These are phyloP conservation scores for Kurtzmaniella quercitrusa DNA, from an alignment of 1,139 yeast genomes.

Conservation along the genomic window DNA sequence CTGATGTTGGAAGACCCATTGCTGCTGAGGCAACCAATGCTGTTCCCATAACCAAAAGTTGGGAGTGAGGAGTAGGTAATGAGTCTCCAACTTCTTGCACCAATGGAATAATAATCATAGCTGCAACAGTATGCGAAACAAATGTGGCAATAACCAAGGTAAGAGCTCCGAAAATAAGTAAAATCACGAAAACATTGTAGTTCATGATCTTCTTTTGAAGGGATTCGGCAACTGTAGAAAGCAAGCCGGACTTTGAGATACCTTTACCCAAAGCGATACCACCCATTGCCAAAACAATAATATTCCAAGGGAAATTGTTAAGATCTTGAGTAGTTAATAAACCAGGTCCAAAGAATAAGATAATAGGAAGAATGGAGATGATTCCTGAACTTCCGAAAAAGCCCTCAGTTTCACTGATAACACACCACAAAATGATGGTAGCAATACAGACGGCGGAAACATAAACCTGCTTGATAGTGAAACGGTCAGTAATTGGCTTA, in stretches of 20 bases:
- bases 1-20: constrained; percentile 95
- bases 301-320: constrained; percentile 92
- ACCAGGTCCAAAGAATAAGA: constrained; percentile 85
- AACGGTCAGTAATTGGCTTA: constrained; percentile 66
- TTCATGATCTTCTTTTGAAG: constrained; percentile 60
- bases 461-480: constrained; percentile 69
- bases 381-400: constrained; percentile 88
- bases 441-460: constrained; percentile 59
- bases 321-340: constrained; percentile 79
- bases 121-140: constrained; percentile 95
- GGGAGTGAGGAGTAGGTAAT: constrained; percentile 67
- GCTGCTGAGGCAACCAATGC: constrained; percentile 87
- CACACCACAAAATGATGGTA: constrained; percentile 85
- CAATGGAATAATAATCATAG: constrained; percentile 81
- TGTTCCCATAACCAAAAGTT: constrained; percentile 73
- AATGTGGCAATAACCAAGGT: constrained; percentile 85
- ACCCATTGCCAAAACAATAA: constrained; percentile 92
- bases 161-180: constrained; percentile 72
- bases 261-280: constrained; percentile 93
- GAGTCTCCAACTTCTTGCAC: constrained; percentile 82
- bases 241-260: constrained; percentile 80
- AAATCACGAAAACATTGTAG: constrained; percentile 62
- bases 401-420: constrained; percentile 53
- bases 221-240: constrained; percentile 68
- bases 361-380: constrained; percentile 78